Conservation (phyloP, 306 rosid species). For the Prunus campanulata region DNA sequence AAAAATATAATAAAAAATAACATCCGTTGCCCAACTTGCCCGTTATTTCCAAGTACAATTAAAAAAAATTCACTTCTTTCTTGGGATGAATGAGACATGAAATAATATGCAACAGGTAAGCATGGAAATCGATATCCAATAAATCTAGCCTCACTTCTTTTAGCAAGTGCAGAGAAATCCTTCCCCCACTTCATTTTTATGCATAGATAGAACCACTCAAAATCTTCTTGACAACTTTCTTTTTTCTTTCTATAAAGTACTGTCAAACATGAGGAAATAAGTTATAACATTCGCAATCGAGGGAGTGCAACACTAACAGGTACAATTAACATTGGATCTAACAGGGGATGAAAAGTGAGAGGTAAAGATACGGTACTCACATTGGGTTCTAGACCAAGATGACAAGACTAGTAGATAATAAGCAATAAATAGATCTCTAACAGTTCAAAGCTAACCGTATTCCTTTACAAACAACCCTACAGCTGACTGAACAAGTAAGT, state of each 20-base stretch:
- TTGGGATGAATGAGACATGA: too few species aligned
- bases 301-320: neutral
- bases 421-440: neutral
- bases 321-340: neutral
- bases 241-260: neutral
- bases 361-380: neutral
- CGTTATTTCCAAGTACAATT: too few species aligned
- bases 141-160: neutral
- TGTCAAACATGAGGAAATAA: neutral
- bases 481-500: neutral
- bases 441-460: neutral
- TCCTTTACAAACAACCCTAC: constrained; percentile 3
- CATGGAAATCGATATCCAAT: neutral
- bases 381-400: neutral
- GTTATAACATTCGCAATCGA: neutral
- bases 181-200: neutral
- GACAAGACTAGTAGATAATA: neutral
- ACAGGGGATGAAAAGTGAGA: neutral
- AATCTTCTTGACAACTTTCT: neutral
- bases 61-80: too few species aligned
- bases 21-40: too few species aligned
- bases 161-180: neutral
- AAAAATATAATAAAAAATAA: too few species aligned
- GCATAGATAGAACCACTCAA: neutral
- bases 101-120: too few species aligned